Percentiles rank a stretch among this genome's conserved stretches.
Evolutionary conservation across 257 asterid species (phyloP).

Genomic region (Rubia yunnanensis): DNA sequence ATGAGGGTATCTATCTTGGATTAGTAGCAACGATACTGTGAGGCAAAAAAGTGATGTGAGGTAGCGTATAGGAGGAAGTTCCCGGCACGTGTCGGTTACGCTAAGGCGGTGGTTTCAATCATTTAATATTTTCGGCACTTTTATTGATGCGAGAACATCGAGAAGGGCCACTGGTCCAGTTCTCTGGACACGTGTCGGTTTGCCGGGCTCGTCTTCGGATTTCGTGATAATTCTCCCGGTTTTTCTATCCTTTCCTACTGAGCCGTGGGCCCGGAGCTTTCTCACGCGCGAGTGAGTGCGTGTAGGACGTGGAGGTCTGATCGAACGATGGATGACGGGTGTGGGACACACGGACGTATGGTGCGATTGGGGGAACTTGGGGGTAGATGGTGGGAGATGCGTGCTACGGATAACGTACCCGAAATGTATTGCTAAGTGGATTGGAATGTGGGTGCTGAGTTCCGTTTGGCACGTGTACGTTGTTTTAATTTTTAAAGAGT

Average conservation of each 20-base stretch:
- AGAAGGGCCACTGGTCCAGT: conserved; percentile 11
- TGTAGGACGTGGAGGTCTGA: not conserved
- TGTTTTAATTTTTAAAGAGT: not conserved
- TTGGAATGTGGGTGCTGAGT: conserved; percentile 25
- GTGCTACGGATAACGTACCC: conserved; percentile 43
- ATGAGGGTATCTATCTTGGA: conserved; percentile 17
- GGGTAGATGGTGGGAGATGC: not conserved
- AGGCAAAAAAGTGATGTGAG: not conserved
- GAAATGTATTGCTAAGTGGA: conserved; percentile 32
- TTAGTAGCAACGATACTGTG: conserved; percentile 8
- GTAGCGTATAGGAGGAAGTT: not conserved
- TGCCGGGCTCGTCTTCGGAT: conserved; percentile 16
- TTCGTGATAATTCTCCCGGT: conserved; percentile 18
- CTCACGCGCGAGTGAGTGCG: not conserved
- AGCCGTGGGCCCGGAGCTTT: not conserved
- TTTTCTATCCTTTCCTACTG: conserved; percentile 6
- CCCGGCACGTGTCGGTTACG: conserved; percentile 28
- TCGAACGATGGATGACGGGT: conserved; percentile 4
- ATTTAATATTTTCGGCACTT: not conserved
- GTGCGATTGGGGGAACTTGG: not conserved
- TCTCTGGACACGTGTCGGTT: conserved; percentile 26
- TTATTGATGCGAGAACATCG: not conserved
- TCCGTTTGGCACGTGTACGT: conserved; percentile 30
- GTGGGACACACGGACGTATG: not conserved
- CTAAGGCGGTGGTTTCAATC: not conserved